These are phyloP conservation scores for Neofusicoccum sp. DNA, from an alignment of 2,329 filamentous ascomycete species.

Conservation along the genomic window DNA sequence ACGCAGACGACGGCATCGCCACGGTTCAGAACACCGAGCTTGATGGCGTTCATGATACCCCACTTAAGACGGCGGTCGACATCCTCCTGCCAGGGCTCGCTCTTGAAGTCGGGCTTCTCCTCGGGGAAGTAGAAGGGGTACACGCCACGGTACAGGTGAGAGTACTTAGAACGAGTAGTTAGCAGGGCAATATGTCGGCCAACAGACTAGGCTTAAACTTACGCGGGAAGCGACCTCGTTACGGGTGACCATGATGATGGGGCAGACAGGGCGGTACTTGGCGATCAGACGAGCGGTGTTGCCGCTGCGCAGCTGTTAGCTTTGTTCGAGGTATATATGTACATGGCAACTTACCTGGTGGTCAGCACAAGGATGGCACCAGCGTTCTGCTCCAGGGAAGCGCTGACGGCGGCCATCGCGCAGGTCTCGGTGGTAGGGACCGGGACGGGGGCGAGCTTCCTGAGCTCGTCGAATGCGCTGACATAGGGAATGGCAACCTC, in stretches of 20 bases:
- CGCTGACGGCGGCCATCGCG: slow-evolving; percentile 94
- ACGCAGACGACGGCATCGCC: slow-evolving; percentile 81
- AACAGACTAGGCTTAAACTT: slow-evolving; percentile 34
- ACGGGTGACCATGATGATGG: slow-evolving; percentile 98
- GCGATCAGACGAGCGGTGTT: slow-evolving; percentile 92
- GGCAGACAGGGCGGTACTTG: slow-evolving; percentile 98
- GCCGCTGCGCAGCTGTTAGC: slow-evolving; percentile 58
- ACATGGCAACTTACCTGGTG: slow-evolving; percentile 64
- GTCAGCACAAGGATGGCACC: slow-evolving; percentile 95
- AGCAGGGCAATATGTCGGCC: background rate
- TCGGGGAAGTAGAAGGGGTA: slow-evolving; percentile 97
- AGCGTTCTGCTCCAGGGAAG: slow-evolving; percentile 93
- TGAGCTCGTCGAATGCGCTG: slow-evolving; percentile 94
- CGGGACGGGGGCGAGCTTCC: slow-evolving; percentile 78
- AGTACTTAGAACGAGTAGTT: slow-evolving; percentile 58
- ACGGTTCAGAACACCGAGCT: slow-evolving; percentile 73
- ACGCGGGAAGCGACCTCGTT: slow-evolving; percentile 77
- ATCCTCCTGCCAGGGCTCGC: slow-evolving; percentile 97
- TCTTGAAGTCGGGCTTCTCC: slow-evolving; percentile 90
- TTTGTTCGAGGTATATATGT: slow-evolving; percentile 1
- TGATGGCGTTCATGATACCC: slow-evolving; percentile 85
- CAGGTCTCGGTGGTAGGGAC: slow-evolving; percentile 90
- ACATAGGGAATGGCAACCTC: slow-evolving; percentile 98
- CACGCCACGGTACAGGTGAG: slow-evolving; percentile 94
- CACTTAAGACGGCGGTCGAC: slow-evolving; percentile 97